These are phyloP conservation scores for Vigna mungo DNA, from an alignment of 306 rosid genomes.

Conservation along the genomic window DNA sequence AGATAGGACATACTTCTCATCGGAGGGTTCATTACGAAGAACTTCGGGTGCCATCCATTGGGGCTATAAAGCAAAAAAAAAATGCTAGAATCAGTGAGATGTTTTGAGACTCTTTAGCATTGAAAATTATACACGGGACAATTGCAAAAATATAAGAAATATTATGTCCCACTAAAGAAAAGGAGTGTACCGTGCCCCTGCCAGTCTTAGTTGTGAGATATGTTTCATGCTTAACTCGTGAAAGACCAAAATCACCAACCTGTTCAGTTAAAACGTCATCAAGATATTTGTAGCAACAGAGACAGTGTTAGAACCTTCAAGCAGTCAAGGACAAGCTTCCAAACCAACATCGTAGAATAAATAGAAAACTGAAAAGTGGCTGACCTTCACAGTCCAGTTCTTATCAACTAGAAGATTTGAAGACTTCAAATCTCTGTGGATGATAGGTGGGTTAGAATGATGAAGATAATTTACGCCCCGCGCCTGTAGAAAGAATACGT, in stretches of 20 bases:
- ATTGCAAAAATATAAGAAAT: conserved; percentile 30
- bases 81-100: conserved; percentile 34
- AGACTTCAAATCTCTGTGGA: conserved; percentile 96
- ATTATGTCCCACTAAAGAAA: neutral
- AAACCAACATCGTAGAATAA: conserved; percentile 28
- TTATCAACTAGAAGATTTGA: conserved; percentile 92
- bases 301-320: conserved; percentile 1
- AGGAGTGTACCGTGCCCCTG: conserved; percentile 84
- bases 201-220: conserved; percentile 94
- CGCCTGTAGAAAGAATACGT: conserved; percentile 61
- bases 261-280: conserved; percentile 46
- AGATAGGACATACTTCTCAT: conserved; percentile 79
- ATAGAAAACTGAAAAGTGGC: conserved; percentile 37
- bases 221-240: conserved; percentile 92
- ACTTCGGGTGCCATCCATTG: conserved; percentile 99
- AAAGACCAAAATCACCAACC: conserved; percentile 99
- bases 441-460: conserved; percentile 90
- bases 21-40: conserved; percentile 96
- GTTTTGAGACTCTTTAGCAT: conserved; percentile 19
- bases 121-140: conserved; percentile 17
- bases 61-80: conserved; percentile 69
- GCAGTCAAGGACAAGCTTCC: conserved; percentile 23
- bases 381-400: conserved; percentile 98
- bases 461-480: conserved; percentile 98
- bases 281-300: conserved; percentile 38